These are phyloP conservation scores for Helianthus tuberosus DNA, from an alignment of 129 eudicot genomes.

Conservation along the genomic window DNA sequence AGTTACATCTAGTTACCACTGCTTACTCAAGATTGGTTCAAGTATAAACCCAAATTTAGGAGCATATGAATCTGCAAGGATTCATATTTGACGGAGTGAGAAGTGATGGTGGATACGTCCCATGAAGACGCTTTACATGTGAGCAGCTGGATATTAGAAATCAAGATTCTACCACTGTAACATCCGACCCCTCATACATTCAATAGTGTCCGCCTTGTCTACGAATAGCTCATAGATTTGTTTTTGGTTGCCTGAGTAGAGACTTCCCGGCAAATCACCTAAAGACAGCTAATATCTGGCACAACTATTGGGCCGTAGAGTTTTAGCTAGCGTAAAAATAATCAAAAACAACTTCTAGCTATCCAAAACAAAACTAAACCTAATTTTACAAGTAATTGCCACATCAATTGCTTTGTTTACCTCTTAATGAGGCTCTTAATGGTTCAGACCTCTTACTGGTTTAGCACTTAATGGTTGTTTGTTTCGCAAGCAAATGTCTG, in stretches of 20 bases:
- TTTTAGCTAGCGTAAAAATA: neutral
- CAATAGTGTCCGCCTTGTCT: no score
- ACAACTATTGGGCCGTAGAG: no score
- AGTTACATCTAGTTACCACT: neutral
- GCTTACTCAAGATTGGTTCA: neutral
- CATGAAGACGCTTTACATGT: neutral
- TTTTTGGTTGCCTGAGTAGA: no score
- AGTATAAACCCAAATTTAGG: neutral
- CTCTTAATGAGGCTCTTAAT: no score
- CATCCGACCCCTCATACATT: no score
- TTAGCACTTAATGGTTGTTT: no score
- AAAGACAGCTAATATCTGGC: no score
- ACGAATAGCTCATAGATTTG: no score
- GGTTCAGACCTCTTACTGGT: no score
- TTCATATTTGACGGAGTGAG: neutral
- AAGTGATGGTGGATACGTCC: neutral
- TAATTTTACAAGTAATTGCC: constrained; percentile 12
- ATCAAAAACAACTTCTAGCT: neutral
- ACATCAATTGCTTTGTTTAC: neutral
- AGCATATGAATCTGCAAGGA: neutral
- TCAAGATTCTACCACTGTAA: neutral
- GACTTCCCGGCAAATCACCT: no score
- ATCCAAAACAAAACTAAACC: neutral
- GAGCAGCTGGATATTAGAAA: neutral
- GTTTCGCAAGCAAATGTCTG: no score